These are phyloP conservation scores for Hanseniaspora mollemarum DNA, from an alignment of 805 yeast species.

Conservation along the genomic window DNA sequence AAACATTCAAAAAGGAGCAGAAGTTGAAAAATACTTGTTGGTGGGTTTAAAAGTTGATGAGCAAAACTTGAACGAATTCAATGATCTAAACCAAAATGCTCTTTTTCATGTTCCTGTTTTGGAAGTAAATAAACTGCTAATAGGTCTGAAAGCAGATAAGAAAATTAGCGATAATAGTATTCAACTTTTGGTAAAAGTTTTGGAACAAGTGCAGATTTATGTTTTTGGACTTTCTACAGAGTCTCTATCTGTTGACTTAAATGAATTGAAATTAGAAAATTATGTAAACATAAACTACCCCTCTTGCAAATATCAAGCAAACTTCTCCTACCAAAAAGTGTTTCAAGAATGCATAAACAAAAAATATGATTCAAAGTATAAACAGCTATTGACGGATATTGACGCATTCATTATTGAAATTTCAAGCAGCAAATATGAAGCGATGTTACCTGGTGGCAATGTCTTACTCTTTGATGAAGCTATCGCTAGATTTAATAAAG, in stretches of 20 bases:
- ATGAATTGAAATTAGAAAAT: not conserved
- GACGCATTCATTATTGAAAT: not conserved
- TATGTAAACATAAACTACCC: not conserved
- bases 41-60: slow-evolving; percentile 11
- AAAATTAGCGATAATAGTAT: not conserved
- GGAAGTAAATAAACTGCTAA: not conserved
- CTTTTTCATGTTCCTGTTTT: not conserved
- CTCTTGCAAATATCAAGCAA: not conserved
- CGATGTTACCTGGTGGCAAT: too few species aligned
- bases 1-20: not conserved
- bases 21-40: not conserved
- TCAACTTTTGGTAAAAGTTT: not conserved
- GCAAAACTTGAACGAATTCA: not conserved
- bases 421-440: not conserved
- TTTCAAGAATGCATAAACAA: not conserved
- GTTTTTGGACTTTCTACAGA: not conserved
- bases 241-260: not conserved
- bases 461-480: not conserved
- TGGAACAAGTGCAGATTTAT: not conserved
- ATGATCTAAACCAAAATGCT: not conserved
- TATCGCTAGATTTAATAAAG: not conserved
- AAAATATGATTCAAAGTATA: not conserved
- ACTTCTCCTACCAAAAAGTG: not conserved
- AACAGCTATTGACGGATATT: not conserved
- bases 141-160: not conserved